Conservation (phyloP, 805 yeast species). For the Torulaspora franciscae region DNA sequence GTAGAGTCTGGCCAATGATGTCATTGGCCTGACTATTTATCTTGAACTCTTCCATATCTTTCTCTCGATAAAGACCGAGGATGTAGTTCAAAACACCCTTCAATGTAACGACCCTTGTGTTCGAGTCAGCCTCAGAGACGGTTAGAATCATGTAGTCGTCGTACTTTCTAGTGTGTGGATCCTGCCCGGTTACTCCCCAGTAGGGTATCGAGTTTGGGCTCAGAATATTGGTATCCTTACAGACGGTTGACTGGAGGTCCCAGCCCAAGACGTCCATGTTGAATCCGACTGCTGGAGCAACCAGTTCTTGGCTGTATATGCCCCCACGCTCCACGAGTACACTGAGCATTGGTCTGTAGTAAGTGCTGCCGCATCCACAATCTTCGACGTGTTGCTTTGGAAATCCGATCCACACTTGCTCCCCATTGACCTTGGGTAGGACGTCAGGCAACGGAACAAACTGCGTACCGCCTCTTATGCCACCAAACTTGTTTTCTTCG, state of each 20-base stretch:
- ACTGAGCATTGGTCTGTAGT: slow-evolving; percentile 20
- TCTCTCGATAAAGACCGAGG: slow-evolving; percentile 30
- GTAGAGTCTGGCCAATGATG: slow-evolving; percentile 13
- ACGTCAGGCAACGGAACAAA: slow-evolving; percentile 17
- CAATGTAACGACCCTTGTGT: slow-evolving; percentile 35
- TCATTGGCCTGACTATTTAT: slow-evolving; percentile 9
- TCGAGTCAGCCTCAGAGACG: slow-evolving; percentile 40
- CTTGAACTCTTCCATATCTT: slow-evolving; percentile 11
- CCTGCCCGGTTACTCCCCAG: slow-evolving; percentile 20
- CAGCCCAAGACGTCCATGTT: slow-evolving; percentile 17
- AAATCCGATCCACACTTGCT: slow-evolving; percentile 24
- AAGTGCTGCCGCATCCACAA: slow-evolving; percentile 21
- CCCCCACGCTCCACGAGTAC: slow-evolving; percentile 17
- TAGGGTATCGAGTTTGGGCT: slow-evolving; percentile 18
- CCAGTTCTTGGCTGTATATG: slow-evolving; percentile 17
- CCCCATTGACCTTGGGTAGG: slow-evolving; percentile 15
- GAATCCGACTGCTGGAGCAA: slow-evolving; percentile 17
- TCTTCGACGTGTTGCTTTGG: slow-evolving; percentile 17
- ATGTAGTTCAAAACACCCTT: slow-evolving; percentile 39
- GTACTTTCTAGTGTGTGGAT: slow-evolving; percentile 13
- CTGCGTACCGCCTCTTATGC: slow-evolving; percentile 25
- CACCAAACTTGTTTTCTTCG: slow-evolving; percentile 12
- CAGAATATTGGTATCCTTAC: slow-evolving; percentile 14
- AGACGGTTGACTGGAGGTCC: slow-evolving; percentile 15
- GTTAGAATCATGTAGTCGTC: slow-evolving; percentile 40